Evolutionary conservation across 768 basidiomycete genomes (phyloP), one percentile per base, ranked within the genome.

Genomic region (Termitomyces titanicus): DNA sequence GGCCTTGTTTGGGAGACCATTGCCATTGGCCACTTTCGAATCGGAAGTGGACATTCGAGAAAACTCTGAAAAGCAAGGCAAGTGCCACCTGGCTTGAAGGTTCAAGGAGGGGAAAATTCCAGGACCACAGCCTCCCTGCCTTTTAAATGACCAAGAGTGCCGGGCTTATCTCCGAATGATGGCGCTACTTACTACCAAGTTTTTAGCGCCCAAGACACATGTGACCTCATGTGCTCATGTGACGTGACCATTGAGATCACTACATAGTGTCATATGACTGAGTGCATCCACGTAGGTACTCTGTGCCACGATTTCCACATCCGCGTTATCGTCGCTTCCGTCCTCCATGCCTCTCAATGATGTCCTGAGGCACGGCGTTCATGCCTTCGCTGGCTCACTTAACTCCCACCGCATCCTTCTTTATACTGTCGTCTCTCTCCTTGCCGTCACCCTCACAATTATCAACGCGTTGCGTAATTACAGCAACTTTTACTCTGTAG

Each of bases 401-500:
- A 80, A 78, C 61, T 74, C 83, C 13, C 84, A 88, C 68, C 77
- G 88, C 51, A 70, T 94, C 49, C 67, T 87, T 25, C 66, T 91
- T 43, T 97, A 98, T 66, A 74, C 78, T 31, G 53, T 84, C 12
- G 63, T 86, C 54, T 94, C 93, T 27, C 73, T 84, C 46, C 59
- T 83, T 25, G 83, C 91, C 0, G 84, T 94, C 38, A 80, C 80
- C 0, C 84, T 81, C 18, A 88, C 90, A 25, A 78, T 98, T 57
- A 71, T 80, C 47, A 92, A 89, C 70, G 94, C 94, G 11, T 79
- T 94, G 65, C 81, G 85, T 64, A 86, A 80, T 51, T 81, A 95
- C 63, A 86, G 85, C 64, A 97, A 94, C 74, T 98, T 98, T 74
- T 99, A 95, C 68, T 88, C 94, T 15, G 88, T 96, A 3, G 84